Evolutionary conservation across 768 basidiomycete genomes (phyloP).

Genomic region (Glaciozyma martinii): DNA sequence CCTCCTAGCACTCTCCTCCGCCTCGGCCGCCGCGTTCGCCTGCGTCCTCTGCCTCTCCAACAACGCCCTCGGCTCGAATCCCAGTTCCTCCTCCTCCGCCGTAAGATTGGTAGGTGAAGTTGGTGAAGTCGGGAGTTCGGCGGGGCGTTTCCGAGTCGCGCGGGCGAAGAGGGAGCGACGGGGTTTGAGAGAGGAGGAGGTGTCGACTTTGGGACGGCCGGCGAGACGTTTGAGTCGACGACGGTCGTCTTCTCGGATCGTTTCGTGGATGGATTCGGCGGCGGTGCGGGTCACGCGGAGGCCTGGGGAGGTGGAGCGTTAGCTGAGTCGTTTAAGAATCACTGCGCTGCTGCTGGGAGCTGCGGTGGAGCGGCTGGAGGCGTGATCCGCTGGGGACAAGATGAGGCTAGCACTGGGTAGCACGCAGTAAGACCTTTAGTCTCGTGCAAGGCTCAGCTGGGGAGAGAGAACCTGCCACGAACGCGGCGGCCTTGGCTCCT

Average conservation of each 20-base stretch:
- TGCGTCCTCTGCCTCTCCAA: constrained; percentile 25
- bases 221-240: constrained; percentile 25
- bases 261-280: constrained; percentile 78
- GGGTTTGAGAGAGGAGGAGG: constrained; percentile 11
- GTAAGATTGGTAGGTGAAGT: too few species aligned
- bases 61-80: constrained; percentile 16
- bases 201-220: background rate
- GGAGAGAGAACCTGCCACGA: too few species aligned
- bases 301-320: constrained; percentile 5
- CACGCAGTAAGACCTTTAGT: too few species aligned
- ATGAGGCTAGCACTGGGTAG: too few species aligned
- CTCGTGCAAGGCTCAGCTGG: too few species aligned
- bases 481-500: too few species aligned
- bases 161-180: constrained; percentile 13
- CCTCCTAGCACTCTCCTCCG: constrained; percentile 28
- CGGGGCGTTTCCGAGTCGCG: constrained; percentile 3
- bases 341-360: background rate
- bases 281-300: constrained; percentile 89
- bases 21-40: constrained; percentile 28
- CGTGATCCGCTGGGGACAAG: too few species aligned
- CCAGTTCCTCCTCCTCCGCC: constrained; percentile 19
- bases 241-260: constrained; percentile 58
- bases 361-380: background rate
- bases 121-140: background rate
- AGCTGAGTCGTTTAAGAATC: background rate